Conservation (phyloP, 805 yeast species). For the Torulaspora quercuum region DNA sequence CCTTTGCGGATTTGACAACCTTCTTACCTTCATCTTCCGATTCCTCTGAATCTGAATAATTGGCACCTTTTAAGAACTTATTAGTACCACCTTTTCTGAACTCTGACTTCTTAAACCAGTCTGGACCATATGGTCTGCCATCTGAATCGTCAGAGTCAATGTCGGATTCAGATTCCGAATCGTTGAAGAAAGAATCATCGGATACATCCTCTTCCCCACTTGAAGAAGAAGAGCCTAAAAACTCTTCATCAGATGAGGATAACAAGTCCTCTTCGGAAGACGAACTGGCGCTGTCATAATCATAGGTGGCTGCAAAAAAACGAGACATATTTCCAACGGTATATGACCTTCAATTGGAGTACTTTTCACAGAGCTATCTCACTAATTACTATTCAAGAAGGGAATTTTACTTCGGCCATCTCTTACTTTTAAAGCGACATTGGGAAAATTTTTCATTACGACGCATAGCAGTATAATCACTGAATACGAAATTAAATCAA, state of each 20-base stretch:
- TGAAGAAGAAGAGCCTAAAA: conserved; percentile 27
- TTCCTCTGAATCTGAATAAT: conserved; percentile 43
- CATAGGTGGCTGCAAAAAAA: conserved; percentile 67
- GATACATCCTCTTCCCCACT: conserved; percentile 36
- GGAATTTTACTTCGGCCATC: conserved; percentile 8
- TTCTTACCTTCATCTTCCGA: conserved; percentile 69
- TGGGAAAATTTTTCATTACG: conserved; percentile 18
- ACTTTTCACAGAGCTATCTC: conserved; percentile 1
- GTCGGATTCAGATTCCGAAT: conserved; percentile 38
- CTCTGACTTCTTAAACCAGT: conserved; percentile 43
- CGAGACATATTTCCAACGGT: conserved; percentile 62
- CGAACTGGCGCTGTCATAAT: conserved; percentile 43
- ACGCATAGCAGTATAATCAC: conserved; percentile 11
- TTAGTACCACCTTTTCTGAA: conserved; percentile 37
- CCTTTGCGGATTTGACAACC: conserved; percentile 90
- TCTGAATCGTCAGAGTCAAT: conserved; percentile 44
- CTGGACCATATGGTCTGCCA: conserved; percentile 43
- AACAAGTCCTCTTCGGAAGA: conserved; percentile 45
- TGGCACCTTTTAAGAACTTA: conserved; percentile 37
- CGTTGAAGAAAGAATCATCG: conserved; percentile 38
- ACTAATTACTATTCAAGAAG: conserved; percentile 1
- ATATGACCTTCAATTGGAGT: conserved; percentile 8
- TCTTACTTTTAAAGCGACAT: conserved; percentile 7
- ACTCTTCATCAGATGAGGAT: conserved; percentile 43
- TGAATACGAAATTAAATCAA: conserved; percentile 1